Evolutionary conservation across 2,329 filamentous ascomycete genomes (phyloP), one percentile per base, ranked within the genome.

Genomic region (Pseudogymnoascus sp.): DNA sequence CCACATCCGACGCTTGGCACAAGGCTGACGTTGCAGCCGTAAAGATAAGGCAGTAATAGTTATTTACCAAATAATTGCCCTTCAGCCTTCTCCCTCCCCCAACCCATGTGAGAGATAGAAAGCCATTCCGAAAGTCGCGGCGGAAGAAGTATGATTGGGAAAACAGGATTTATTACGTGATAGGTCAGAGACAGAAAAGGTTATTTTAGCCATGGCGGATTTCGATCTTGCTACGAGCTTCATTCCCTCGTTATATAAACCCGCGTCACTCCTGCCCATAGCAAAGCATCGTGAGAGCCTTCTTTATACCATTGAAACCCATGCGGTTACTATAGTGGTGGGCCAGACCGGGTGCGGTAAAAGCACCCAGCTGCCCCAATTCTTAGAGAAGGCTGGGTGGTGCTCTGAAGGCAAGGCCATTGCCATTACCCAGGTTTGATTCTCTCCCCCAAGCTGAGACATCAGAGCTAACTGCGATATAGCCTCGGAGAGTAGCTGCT

Each of bases 291-390:
- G 85, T 64, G 81, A 94, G 61, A 85, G 81, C 60, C 78, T 99
- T 1, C 81, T 97, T 2, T 97, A 96, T 74, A 81, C 92, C 12
- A 83, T 97, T 62, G 93, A 97, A 72, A 91, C 84, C 6, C 84
- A 85, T 65, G 87, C 89, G 0, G 87, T 97, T 62, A 93, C 90
- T 0, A 90, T 97, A 58, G 85, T 97, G 11, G 86, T 97, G 60
- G 94, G 93, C 7, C 91, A 97, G 71, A 97, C 94, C 1, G 94
- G 94, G 3, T 96, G 90, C 22, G 92, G 93, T 41, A 97, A 97
- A 75, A 96, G 92, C 1, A 97, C 94, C 0, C 94, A 97, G 71
- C 87, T 97, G 43, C 94, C 94, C 1, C 93, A 97, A 68, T 97
- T 89, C 68, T 81, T 97, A 11, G 87, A 96, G 62, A 81, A 89